phyloP scores from a whole-genome alignment of 2,329 filamentous ascomycete genomes.

The Ophiosphaerella korrae region DNA sequence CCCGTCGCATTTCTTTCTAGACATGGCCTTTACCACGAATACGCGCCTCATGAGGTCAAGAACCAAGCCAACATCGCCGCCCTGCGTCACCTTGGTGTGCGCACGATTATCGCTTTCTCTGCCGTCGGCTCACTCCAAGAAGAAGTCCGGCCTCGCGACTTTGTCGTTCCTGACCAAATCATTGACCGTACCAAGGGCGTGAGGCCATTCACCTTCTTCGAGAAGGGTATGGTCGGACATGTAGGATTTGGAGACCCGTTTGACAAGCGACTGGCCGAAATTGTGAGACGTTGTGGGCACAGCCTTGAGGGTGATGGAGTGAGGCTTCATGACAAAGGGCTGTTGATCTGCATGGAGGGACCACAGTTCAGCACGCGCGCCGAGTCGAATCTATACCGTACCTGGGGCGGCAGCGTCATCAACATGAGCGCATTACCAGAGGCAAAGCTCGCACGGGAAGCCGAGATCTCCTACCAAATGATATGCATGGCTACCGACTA shows the following conservation, averaged over 20 bases:
- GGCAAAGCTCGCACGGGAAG: slow-evolving; percentile 93
- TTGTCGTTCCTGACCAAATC: slow-evolving; percentile 93
- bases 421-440: slow-evolving; percentile 98
- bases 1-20: slow-evolving; percentile 90
- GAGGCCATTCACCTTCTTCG: slow-evolving; percentile 94
- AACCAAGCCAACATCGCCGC: slow-evolving; percentile 96
- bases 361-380: slow-evolving; percentile 96
- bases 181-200: slow-evolving; percentile 97
- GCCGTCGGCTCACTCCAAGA: slow-evolving; percentile 93
- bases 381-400: slow-evolving; percentile 92
- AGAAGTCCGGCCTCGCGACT: slow-evolving; percentile 93
- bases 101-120: slow-evolving; percentile 90
- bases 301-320: slow-evolving; percentile 83
- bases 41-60: slow-evolving; percentile 93
- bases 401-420: slow-evolving; percentile 92
- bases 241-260: slow-evolving; percentile 97
- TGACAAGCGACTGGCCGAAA: slow-evolving; percentile 74
- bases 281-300: slow-evolving; percentile 79
- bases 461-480: slow-evolving; percentile 96
- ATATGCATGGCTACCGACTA: slow-evolving; percentile 99
- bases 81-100: slow-evolving; percentile 86
- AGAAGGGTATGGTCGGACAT: slow-evolving; percentile 88
- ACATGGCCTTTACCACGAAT: slow-evolving; percentile 86
- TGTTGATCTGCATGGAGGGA: slow-evolving; percentile 96
- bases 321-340: slow-evolving; percentile 80